phyloP scores from a whole-genome alignment of 495 filamentous ascomycete species.

The Penicillium ucsense region DNA sequence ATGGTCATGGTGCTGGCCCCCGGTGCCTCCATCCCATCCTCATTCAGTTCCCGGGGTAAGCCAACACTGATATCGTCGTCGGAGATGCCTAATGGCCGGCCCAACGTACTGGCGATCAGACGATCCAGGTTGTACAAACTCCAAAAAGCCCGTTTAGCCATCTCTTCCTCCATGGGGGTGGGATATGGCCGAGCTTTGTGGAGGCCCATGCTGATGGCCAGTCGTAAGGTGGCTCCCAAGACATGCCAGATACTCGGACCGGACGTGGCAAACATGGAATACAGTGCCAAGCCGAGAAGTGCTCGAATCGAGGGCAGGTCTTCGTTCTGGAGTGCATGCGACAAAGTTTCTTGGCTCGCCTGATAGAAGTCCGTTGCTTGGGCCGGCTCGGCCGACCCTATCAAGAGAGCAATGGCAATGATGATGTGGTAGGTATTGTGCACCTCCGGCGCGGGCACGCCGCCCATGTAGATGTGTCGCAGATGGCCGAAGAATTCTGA shows the following conservation, averaged over 20 bases:
- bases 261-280: conserved; percentile 41
- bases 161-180: conserved; percentile 33
- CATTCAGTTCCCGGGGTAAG: conserved; percentile 35
- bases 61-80: conserved; percentile 41
- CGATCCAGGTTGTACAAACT: conserved; percentile 44
- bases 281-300: conserved; percentile 39
- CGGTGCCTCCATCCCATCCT: conserved; percentile 33
- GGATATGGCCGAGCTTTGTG: conserved; percentile 33
- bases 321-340: conserved; percentile 33
- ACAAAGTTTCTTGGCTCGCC: conserved; percentile 30
- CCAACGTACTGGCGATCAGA: conserved; percentile 39
- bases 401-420: conserved; percentile 31
- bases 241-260: conserved; percentile 47
- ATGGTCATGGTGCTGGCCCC: conserved; percentile 37
- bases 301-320: conserved; percentile 36
- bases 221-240: conserved; percentile 35
- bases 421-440: conserved; percentile 35
- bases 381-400: conserved; percentile 24
- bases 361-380: conserved; percentile 33
- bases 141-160: conserved; percentile 44
- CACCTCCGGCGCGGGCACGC: conserved; percentile 25
- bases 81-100: conserved; percentile 38
- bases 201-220: conserved; percentile 40
- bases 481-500: conserved; percentile 27
- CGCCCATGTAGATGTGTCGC: conserved; percentile 31